Percentiles rank a stretch among this genome's conserved stretches.
Evolutionary conservation across 148 eudicot genomes (phyloP).

Genomic region (Chenopodium berlandieri): DNA sequence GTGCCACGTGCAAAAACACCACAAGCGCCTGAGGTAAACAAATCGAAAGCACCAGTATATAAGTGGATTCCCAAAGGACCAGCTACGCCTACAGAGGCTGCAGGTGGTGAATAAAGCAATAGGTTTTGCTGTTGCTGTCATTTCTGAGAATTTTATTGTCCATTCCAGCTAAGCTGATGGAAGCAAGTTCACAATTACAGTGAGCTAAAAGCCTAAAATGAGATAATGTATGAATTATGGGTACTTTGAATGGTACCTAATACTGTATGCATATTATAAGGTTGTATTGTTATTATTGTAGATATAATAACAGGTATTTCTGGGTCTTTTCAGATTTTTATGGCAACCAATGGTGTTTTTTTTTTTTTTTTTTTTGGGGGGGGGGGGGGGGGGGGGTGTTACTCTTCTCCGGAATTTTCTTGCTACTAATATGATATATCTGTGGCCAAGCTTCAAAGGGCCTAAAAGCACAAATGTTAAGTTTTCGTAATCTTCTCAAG

Average conservation of each 20-base stretch:
- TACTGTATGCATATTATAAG: background rate
- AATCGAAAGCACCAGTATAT: constrained; percentile 30
- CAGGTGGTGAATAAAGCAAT: constrained; percentile 14
- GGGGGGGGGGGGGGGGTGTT: no score
- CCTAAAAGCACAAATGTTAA: background rate
- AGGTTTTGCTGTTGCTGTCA: background rate
- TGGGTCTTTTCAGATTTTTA: background rate
- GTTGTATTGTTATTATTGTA: background rate
- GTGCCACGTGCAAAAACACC: constrained; percentile 37
- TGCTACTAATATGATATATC: background rate
- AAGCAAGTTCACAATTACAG: constrained; percentile 9
- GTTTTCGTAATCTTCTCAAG: no score
- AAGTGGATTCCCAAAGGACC: constrained; percentile 42
- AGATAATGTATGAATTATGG: constrained; percentile 1
- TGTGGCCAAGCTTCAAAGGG: background rate
- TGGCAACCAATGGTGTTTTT: background rate
- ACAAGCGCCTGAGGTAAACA: constrained; percentile 20
- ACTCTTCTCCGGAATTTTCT: background rate
- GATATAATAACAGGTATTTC: background rate
- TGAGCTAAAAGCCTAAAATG: constrained; percentile 1
- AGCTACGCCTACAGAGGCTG: constrained; percentile 7
- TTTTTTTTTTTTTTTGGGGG: no score
- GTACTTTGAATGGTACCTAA: constrained; percentile 18
- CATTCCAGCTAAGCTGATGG: constrained; percentile 16
- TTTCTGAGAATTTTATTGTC: background rate